These are phyloP conservation scores for Talaromyces sp. DNA, from an alignment of 2,329 filamentous ascomycete genomes.

Conservation along the genomic window DNA sequence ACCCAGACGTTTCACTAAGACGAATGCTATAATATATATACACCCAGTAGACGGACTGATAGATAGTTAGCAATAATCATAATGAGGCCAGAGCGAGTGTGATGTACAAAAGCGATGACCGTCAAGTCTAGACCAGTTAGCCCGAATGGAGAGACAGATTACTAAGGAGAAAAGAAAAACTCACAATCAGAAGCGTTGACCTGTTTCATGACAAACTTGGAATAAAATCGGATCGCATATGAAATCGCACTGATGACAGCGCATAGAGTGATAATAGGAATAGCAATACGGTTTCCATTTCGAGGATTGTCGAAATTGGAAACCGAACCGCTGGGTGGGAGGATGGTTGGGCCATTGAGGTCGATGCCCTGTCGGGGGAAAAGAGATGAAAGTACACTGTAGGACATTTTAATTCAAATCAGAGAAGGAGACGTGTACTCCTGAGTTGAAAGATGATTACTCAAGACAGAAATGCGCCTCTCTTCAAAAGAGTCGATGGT, in stretches of 20 bases:
- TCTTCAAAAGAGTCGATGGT: background rate
- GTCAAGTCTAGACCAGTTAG: slow-evolving; percentile 4
- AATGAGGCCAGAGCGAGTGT: background rate
- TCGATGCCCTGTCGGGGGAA: background rate
- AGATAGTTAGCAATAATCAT: background rate
- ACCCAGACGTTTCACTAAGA: slow-evolving; percentile 33
- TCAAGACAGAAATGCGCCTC: background rate
- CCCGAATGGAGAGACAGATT: background rate
- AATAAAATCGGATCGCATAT: slow-evolving; percentile 4
- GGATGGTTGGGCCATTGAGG: background rate
- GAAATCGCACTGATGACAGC: slow-evolving; percentile 22
- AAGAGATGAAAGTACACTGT: background rate
- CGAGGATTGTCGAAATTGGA: slow-evolving; percentile 27
- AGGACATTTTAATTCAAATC: background rate
- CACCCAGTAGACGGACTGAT: slow-evolving; percentile 24
- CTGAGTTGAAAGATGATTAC: background rate
- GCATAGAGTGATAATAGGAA: slow-evolving; percentile 25
- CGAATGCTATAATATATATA: slow-evolving; percentile 25
- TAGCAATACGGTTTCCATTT: slow-evolving; percentile 25
- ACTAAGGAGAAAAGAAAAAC: background rate
- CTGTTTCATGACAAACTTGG: background rate
- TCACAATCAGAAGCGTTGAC: background rate
- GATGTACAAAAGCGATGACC: slow-evolving; percentile 4
- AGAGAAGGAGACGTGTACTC: background rate
- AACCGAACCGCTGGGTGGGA: background rate